Evolutionary conservation across 2,329 filamentous ascomycete genomes (phyloP).

Genomic region (Diaporthe aspalathi): DNA sequence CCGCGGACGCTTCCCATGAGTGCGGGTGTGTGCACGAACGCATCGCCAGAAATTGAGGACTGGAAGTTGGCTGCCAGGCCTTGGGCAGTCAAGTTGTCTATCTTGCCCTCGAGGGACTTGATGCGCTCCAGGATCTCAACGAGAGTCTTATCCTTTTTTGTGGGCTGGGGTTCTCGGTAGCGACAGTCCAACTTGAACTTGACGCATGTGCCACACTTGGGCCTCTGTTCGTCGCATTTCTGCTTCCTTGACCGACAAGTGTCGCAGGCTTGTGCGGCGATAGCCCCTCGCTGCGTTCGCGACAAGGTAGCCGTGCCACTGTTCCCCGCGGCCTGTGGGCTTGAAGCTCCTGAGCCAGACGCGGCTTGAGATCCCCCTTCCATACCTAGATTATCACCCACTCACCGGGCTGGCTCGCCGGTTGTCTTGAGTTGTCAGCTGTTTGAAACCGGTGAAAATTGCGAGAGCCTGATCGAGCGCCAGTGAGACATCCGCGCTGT

Average conservation of each 20-base stretch:
- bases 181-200: constrained; percentile 68
- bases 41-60: constrained; percentile 33
- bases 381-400: constrained; percentile 14
- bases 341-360: constrained; percentile 22
- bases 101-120: constrained; percentile 65
- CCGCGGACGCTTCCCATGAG: constrained; percentile 25
- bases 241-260: constrained; percentile 71
- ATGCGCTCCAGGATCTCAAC: constrained; percentile 69
- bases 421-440: constrained; percentile 14
- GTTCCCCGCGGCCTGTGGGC: constrained; percentile 24
- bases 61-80: constrained; percentile 41
- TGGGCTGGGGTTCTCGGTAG: constrained; percentile 70
- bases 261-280: constrained; percentile 68
- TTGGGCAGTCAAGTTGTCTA: constrained; percentile 57
- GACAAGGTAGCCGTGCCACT: constrained; percentile 40
- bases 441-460: background rate
- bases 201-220: constrained; percentile 70
- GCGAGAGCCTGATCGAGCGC: background rate
- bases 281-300: constrained; percentile 58
- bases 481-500: constrained; percentile 26
- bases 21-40: constrained; percentile 32
- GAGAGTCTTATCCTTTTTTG: constrained; percentile 73
- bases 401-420: background rate
- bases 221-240: constrained; percentile 72
- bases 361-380: constrained; percentile 7